Base-by-base conservation (phyloP, 2,329 filamentous ascomycete genomes). In the Simplicillium sp. region DNA sequence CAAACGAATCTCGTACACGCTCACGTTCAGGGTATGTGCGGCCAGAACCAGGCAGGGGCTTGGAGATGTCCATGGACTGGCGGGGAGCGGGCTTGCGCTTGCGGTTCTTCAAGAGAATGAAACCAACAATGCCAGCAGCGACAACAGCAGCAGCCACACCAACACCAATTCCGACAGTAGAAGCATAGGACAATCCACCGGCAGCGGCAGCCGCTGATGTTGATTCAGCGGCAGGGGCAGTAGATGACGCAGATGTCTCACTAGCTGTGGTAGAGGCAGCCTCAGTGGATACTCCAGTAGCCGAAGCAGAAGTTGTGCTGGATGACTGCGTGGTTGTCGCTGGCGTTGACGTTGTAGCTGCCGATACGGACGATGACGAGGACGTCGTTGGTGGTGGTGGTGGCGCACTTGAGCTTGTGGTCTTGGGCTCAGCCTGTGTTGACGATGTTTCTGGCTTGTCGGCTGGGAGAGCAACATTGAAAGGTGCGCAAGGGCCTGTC, bases 81-180 rank as follows among this genome's bases (percentile, higher is more conserved):
- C 46, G 36, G 18, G 42, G 42, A 7, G 14, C 36, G 34, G 48
- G 34, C 37, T 42, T 46, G 15, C 47, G 50, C 39, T 54, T 56
- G 35, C 53, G 53, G 13, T 50, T 50, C 36, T 34, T 54, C 37
- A 67, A 52, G 14, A 70, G 45, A 41, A 59, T 68, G 36, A 65
- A 49, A 5, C 55, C 64, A 8, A 70, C 47, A 7, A 62, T 58
- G 6, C 57, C 51, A 35, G 67, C 47, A 15, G 62, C 62, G 11
- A 70, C 52, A 6, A 60, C 61, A n/a, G 54, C 66, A 12, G 63
- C 63, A 16, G 60, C 65, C 20, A 64, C 59, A 34, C 67, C 69
- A 35, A 71, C 60, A 25, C 67, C 70, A 42, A 76, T 70, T 8
- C 73, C 73, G 34, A 65, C 64, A 43, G 71, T 65, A 11, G 65